Evolutionary conservation across 768 basidiomycete species (phyloP).

Genomic region (Pleurotus tuber-regium): DNA sequence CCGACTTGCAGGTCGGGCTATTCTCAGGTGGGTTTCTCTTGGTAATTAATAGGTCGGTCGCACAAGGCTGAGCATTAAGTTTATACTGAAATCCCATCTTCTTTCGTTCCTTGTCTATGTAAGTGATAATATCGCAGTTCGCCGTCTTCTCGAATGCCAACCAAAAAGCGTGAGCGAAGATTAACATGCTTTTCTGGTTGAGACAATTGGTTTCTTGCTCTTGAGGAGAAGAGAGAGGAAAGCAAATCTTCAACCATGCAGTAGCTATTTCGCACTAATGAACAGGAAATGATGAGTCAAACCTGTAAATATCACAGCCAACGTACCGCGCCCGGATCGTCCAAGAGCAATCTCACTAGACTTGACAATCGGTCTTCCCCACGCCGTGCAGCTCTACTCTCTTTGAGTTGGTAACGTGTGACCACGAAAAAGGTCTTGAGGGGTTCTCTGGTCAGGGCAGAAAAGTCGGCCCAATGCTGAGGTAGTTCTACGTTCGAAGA

Average conservation of each 20-base stretch:
- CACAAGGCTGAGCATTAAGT: not conserved
- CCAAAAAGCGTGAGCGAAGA: conserved; percentile 22
- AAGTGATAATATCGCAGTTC: not conserved
- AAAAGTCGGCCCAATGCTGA: not conserved
- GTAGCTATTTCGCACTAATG: too few species aligned
- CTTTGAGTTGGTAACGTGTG: not conserved
- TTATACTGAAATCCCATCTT: conserved; percentile 15
- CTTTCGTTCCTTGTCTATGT: conserved; percentile 10
- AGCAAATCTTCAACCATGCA: too few species aligned
- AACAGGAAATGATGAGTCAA: too few species aligned
- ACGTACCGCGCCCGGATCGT: too few species aligned
- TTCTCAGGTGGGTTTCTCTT: conserved; percentile 4
- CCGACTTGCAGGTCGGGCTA: not conserved
- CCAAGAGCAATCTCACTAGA: too few species aligned
- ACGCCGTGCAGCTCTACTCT: not conserved
- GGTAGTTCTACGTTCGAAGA: too few species aligned
- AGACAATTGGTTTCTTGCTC: too few species aligned
- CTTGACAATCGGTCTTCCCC: too few species aligned
- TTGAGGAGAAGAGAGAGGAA: too few species aligned
- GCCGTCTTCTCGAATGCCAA: conserved; percentile 6
- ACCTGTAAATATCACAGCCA: too few species aligned
- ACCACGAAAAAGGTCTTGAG: not conserved
- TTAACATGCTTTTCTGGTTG: too few species aligned
- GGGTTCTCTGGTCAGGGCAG: not conserved
- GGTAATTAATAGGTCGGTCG: not conserved